Evolutionary conservation across 2,329 filamentous ascomycete genomes (phyloP).

Genomic region (Didymella exigua): DNA sequence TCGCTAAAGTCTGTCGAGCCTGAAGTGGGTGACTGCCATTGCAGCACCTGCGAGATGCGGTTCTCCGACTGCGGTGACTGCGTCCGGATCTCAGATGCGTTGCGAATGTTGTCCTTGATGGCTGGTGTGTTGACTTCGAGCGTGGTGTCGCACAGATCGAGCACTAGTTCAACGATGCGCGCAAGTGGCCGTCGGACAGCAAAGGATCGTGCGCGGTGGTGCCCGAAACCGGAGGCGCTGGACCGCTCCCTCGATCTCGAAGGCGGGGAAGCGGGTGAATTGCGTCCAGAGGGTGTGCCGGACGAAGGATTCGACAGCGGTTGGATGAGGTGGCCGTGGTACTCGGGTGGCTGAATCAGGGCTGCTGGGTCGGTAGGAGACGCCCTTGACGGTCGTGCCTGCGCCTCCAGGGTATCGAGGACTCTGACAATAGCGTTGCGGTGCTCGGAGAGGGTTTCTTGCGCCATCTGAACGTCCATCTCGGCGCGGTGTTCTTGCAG

Average conservation of each 20-base stretch:
- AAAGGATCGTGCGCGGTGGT: slow-evolving; percentile 83
- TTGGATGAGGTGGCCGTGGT: slow-evolving; percentile 86
- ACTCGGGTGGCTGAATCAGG: slow-evolving; percentile 69
- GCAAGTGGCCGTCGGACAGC: slow-evolving; percentile 87
- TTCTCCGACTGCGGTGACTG: slow-evolving; percentile 96
- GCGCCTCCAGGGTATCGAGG: slow-evolving; percentile 85
- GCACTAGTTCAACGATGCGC: slow-evolving; percentile 89
- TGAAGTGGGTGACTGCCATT: slow-evolving; percentile 94
- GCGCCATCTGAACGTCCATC: slow-evolving; percentile 96
- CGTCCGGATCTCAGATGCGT: slow-evolving; percentile 78
- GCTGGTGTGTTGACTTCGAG: slow-evolving; percentile 93
- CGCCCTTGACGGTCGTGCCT: slow-evolving; percentile 66
- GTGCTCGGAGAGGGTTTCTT: slow-evolving; percentile 90
- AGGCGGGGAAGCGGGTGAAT: slow-evolving; percentile 69
- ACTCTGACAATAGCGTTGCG: slow-evolving; percentile 94
- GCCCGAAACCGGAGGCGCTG: slow-evolving; percentile 73
- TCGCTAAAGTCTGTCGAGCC: slow-evolving; percentile 93
- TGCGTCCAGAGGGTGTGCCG: slow-evolving; percentile 72
- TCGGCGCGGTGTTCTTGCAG: slow-evolving; percentile 95
- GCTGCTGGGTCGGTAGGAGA: slow-evolving; percentile 56
- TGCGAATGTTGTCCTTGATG: slow-evolving; percentile 77
- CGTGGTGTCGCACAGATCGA: slow-evolving; percentile 94
- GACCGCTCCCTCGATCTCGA: slow-evolving; percentile 72
- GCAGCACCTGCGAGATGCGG: slow-evolving; percentile 88
- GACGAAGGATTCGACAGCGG: slow-evolving; percentile 70